These are phyloP conservation scores for Leccinum insolens DNA, from an alignment of 1,284 basidiomycete genomes.

Conservation along the genomic window DNA sequence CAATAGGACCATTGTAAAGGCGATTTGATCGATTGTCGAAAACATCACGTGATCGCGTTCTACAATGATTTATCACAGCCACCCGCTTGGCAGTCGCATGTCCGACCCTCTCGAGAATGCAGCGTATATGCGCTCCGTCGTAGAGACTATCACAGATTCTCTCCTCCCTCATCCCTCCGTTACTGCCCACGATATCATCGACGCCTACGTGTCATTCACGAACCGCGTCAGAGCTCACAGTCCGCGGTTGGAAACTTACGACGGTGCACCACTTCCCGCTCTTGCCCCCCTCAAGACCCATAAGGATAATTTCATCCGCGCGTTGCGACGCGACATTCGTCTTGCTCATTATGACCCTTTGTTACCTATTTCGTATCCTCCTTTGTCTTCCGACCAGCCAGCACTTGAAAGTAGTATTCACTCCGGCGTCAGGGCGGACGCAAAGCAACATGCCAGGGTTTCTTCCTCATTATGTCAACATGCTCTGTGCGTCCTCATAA, in stretches of 20 bases:
- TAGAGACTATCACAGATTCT: slow-evolving; percentile 51
- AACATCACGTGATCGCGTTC: not conserved
- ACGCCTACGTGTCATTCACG: slow-evolving; percentile 57
- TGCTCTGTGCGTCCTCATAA: slow-evolving; percentile 51
- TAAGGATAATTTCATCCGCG: slow-evolving; percentile 38
- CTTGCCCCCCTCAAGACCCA: slow-evolving; percentile 34
- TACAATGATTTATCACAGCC: not conserved
- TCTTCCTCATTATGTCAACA: slow-evolving; percentile 48
- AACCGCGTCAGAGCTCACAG: slow-evolving; percentile 43
- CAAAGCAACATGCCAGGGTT: slow-evolving; percentile 44
- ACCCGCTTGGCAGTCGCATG: not conserved
- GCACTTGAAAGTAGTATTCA: not conserved
- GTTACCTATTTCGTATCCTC: slow-evolving; percentile 13
- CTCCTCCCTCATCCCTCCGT: slow-evolving; percentile 38
- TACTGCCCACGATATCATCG: slow-evolving; percentile 53
- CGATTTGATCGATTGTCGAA: too few relatives aligned
- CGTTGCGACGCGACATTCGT: slow-evolving; percentile 51
- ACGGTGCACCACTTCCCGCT: slow-evolving; percentile 30
- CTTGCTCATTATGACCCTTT: slow-evolving; percentile 45
- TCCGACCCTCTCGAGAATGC: slow-evolving; percentile 22
- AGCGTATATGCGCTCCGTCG: slow-evolving; percentile 43
- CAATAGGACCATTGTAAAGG: not conserved
- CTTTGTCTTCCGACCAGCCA: slow-evolving; percentile 15
- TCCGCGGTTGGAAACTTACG: slow-evolving; percentile 24
- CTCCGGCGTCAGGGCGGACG: slow-evolving; percentile 33